Evolutionary conservation across 2,329 filamentous ascomycete species (phyloP).

Genomic region (Apiospora rasikravindrae): DNA sequence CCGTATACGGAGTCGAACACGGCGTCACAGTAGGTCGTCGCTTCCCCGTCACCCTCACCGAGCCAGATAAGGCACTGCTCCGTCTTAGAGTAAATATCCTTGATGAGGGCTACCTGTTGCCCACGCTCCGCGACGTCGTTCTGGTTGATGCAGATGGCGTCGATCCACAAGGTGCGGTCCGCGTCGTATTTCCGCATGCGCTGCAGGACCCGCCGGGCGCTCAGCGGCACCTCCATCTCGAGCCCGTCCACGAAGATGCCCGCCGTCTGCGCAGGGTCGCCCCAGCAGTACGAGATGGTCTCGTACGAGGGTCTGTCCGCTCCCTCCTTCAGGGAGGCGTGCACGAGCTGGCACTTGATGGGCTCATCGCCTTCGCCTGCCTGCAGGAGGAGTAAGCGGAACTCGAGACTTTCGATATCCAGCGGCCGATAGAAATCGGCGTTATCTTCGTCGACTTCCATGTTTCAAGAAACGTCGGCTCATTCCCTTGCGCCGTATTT

Average conservation of each 20-base stretch:
- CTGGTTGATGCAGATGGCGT: conserved; percentile 18
- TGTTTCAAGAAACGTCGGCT: background rate
- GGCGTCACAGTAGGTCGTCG: background rate
- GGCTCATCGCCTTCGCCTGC: background rate
- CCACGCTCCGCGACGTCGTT: background rate
- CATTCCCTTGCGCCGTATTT: background rate
- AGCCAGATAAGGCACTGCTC: background rate
- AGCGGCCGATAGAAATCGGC: background rate
- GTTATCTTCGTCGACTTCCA: background rate
- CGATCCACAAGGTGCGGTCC: conserved; percentile 4
- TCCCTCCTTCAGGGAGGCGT: background rate
- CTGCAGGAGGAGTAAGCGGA: background rate
- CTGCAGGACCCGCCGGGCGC: background rate
- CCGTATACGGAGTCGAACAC: background rate
- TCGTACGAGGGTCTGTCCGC: background rate
- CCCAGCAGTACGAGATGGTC: conserved; percentile 11
- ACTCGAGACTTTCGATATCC: background rate
- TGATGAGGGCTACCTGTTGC: background rate
- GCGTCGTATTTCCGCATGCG: background rate
- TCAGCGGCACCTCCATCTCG: background rate
- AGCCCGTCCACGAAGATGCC: background rate
- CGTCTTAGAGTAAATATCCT: background rate
- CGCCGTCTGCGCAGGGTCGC: background rate
- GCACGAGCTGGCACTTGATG: background rate
- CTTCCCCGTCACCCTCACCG: background rate